Evolutionary conservation across 2,329 filamentous ascomycete species (phyloP).

Genomic region (Ascochyta rabiei): DNA sequence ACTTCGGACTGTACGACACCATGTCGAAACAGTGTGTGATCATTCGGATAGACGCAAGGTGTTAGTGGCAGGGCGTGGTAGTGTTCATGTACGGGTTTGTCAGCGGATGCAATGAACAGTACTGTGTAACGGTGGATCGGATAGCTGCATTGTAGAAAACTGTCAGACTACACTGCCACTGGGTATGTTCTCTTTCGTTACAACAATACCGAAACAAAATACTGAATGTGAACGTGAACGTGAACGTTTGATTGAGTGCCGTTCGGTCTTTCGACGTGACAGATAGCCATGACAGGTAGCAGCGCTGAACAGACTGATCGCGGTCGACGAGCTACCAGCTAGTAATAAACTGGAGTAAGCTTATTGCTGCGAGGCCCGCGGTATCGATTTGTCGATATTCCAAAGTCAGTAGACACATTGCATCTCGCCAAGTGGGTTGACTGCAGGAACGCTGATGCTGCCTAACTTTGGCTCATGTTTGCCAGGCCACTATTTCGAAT

Average conservation of each 20-base stretch:
- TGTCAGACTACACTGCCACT: neutral
- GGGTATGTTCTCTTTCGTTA: slow-evolving; percentile 6
- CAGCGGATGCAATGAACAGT: neutral
- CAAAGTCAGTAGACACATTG: neutral
- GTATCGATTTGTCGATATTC: neutral
- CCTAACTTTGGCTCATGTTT: neutral
- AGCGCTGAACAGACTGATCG: neutral
- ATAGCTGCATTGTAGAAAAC: neutral
- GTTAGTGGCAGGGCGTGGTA: slow-evolving; percentile 12
- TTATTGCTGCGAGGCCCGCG: neutral
- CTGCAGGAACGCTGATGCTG: neutral
- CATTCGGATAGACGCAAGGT: slow-evolving; percentile 39
- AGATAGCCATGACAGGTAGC: neutral
- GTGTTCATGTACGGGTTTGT: neutral
- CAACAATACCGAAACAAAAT: neutral
- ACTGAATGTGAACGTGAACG: neutral
- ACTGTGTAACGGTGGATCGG: neutral
- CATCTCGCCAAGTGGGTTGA: neutral
- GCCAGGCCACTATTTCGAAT: neutral
- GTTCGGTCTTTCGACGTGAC: neutral
- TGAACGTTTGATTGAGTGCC: neutral
- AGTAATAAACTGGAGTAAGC: neutral
- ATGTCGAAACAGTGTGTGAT: slow-evolving; percentile 44
- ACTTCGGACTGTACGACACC: slow-evolving; percentile 46
- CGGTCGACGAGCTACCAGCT: neutral